Percentiles rank a stretch among this genome's conserved stretches.
These are phyloP conservation scores for Diacronema lutheri DNA, from an alignment of 78 protist species.

Conservation along the genomic window DNA sequence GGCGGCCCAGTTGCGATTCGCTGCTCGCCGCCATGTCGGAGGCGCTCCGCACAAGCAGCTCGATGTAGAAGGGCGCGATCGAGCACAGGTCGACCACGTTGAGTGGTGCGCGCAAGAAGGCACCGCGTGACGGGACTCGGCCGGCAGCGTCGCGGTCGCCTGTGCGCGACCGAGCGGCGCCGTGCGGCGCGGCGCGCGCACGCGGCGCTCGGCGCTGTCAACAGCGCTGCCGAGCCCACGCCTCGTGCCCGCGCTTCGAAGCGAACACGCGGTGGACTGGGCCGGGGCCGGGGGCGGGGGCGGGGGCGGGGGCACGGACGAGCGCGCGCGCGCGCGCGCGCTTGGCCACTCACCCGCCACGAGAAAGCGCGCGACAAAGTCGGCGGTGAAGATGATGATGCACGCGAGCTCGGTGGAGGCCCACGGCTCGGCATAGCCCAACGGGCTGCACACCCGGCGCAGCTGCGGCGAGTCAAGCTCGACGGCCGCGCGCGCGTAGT, in stretches of 20 bases:
- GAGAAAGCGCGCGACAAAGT: neutral
- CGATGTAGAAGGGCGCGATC: neutral
- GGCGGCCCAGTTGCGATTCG: neutral
- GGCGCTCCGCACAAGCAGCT: neutral
- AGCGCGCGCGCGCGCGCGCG: no score
- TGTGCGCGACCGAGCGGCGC: neutral
- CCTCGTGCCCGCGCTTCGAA: no score
- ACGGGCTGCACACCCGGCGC: neutral
- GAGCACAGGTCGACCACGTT: neutral
- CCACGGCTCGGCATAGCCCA: neutral
- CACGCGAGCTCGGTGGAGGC: neutral
- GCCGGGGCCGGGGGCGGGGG: no score
- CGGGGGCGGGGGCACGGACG: no score
- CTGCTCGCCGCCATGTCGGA: neutral
- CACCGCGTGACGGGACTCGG: no score
- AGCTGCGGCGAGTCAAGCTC: no score
- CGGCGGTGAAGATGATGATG: neutral
- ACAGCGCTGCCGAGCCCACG: no score
- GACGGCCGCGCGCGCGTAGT: no score
- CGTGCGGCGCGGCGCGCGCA: neutral
- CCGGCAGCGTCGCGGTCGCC: no score
- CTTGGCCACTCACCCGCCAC: no score
- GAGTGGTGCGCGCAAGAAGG: neutral
- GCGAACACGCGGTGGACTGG: no score
- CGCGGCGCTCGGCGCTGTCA: no score